Evolutionary conservation across 2,329 filamentous ascomycete species (phyloP).

Genomic region (Colletotrichum lentis): DNA sequence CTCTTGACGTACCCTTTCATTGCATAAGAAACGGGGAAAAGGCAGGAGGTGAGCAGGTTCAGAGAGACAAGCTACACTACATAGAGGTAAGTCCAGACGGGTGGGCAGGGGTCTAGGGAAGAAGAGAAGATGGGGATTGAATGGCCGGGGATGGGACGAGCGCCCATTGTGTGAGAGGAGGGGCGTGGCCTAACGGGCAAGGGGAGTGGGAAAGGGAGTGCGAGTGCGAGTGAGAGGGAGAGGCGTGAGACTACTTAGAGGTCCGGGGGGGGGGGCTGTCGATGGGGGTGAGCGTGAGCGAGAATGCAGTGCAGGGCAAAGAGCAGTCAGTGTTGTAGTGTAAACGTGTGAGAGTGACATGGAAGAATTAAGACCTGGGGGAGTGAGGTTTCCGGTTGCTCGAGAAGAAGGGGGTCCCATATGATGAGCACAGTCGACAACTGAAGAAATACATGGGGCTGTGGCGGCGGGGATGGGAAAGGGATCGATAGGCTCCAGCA

Average conservation of each 20-base stretch:
- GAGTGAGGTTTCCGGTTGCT: constrained; percentile 13
- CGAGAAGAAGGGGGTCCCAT: background rate
- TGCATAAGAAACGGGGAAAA: constrained; percentile 23
- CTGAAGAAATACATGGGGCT: constrained; percentile 36
- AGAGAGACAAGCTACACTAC: constrained; percentile 37
- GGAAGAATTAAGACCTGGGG: constrained; percentile 17
- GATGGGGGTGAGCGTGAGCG: constrained; percentile 2
- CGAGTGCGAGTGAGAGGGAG: background rate
- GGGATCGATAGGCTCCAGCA: constrained; percentile 45
- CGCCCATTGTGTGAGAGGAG: constrained; percentile 28
- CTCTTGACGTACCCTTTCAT: constrained; percentile 32
- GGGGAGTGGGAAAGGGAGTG: background rate
- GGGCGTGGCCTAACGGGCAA: constrained; percentile 25
- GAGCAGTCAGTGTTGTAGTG: background rate
- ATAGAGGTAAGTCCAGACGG: constrained; percentile 30
- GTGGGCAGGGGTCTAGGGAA: constrained; percentile 33
- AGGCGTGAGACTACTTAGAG: background rate
- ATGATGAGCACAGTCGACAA: constrained; percentile 26
- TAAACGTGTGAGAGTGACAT: constrained; percentile 18
- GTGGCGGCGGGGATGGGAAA: constrained; percentile 45
- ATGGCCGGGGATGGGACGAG: constrained; percentile 30
- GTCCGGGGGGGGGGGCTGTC: constrained; percentile 11
- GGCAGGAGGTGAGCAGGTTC: constrained; percentile 29
- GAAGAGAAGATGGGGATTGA: constrained; percentile 32
- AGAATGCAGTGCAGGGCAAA: constrained; percentile 13